phyloP scores from a whole-genome alignment of 345 rosid genomes.

The Brassica juncea region DNA sequence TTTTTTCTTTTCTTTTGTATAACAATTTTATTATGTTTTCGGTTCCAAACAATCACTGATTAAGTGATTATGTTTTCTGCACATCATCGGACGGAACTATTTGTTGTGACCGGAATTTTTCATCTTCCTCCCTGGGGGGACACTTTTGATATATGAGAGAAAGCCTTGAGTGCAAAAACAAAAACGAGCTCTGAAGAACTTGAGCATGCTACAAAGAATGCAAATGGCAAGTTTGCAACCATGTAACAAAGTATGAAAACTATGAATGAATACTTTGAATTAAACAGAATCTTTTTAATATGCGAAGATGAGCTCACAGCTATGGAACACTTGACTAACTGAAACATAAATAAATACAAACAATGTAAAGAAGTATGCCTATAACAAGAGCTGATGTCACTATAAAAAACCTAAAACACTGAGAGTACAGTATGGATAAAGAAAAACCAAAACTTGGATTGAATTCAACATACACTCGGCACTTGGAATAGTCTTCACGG shows the following conservation, averaged over 20 bases:
- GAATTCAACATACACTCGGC: background rate
- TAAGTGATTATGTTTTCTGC: too few species aligned
- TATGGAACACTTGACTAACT: slow-evolving; percentile 25
- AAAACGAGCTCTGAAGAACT: too few species aligned
- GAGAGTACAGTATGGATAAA: slow-evolving; percentile 7
- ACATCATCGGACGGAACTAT: too few species aligned
- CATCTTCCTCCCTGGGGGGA: too few species aligned
- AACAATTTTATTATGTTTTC: background rate
- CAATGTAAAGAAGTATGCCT: slow-evolving; percentile 11
- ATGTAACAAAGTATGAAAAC: background rate
- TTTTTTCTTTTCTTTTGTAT: background rate
- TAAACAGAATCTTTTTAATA: background rate
- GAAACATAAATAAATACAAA: slow-evolving; percentile 24
- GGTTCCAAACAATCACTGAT: background rate
- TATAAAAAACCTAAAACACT: slow-evolving; percentile 15
- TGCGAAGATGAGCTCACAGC: background rate
- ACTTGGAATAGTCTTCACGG: slow-evolving; percentile 24
- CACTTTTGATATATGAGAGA: too few species aligned
- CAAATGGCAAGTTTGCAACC: background rate
- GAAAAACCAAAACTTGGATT: slow-evolving; percentile 31
- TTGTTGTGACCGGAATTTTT: too few species aligned
- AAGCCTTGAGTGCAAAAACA: too few species aligned
- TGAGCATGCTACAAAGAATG: slow-evolving; percentile 41
- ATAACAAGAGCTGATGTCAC: slow-evolving; percentile 25
- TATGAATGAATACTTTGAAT: background rate